phyloP scores from a whole-genome alignment of 257 asterid species.

The Nicotiana knightiana region DNA sequence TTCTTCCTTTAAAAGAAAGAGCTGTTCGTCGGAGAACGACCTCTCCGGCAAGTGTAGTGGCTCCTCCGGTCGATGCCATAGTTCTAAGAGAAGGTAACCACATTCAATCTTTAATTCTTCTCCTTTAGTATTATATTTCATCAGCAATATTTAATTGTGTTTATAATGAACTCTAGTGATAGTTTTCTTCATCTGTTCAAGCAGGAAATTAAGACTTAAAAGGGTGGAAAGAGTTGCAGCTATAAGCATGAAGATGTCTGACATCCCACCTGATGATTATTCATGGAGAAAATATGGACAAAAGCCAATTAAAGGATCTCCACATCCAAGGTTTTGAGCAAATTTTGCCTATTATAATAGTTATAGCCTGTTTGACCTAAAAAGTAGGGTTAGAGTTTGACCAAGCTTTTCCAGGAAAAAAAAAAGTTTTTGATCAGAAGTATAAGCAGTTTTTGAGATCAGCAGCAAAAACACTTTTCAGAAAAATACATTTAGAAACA shows the following conservation, averaged over 20 bases:
- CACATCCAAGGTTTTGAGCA: constrained; percentile 80
- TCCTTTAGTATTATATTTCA: not conserved
- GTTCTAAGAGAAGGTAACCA: constrained; percentile 69
- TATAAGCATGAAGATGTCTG: constrained; percentile 86
- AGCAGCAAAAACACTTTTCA: too few relatives aligned
- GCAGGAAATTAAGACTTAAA: constrained; percentile 59
- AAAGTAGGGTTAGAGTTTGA: too few relatives aligned
- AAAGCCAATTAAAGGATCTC: constrained; percentile 96
- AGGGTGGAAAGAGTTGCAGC: constrained; percentile 79
- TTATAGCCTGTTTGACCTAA: too few relatives aligned
- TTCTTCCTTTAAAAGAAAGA: constrained; percentile 50
- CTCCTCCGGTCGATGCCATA: constrained; percentile 66
- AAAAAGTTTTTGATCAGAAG: too few relatives aligned
- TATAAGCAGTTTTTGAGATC: too few relatives aligned
- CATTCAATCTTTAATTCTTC: not conserved
- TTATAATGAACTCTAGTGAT: not conserved
- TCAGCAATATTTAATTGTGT: not conserved
- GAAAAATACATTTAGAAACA: too few relatives aligned
- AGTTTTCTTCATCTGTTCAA: not conserved
- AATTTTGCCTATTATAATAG: not conserved
- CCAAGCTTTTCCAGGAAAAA: too few relatives aligned
- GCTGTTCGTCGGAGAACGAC: constrained; percentile 55
- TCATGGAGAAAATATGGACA: constrained; percentile 99
- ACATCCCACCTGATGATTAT: constrained; percentile 92
- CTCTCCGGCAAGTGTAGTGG: constrained; percentile 73